A percentile compares a stretch with the other conserved stretches of the same genome.
These are phyloP conservation scores for Filosporella fistucella DNA, from an alignment of 495 filamentous ascomycete genomes.

Conservation along the genomic window DNA sequence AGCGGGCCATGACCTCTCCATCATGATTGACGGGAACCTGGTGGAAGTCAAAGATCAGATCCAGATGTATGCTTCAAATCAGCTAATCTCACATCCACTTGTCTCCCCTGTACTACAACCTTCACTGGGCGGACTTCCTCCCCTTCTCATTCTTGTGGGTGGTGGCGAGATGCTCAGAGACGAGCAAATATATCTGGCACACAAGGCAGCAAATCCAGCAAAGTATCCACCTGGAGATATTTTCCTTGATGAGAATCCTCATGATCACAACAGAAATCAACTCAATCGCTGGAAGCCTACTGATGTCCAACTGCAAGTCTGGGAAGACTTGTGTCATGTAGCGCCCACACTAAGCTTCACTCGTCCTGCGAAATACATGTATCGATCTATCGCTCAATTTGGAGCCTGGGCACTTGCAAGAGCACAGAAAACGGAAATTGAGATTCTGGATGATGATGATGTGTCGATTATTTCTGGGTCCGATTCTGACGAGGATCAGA, in stretches of 20 bases:
- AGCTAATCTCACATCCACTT: slow-evolving; percentile 77
- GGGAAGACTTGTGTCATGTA: slow-evolving; percentile 93
- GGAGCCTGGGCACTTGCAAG: slow-evolving; percentile 83
- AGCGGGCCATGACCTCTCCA: slow-evolving; percentile 39
- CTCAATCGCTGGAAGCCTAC: slow-evolving; percentile 70
- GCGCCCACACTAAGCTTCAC: slow-evolving; percentile 88
- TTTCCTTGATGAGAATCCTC: slow-evolving; percentile 43
- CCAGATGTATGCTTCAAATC: slow-evolving; percentile 90
- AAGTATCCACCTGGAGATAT: slow-evolving; percentile 65
- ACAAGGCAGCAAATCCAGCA: slow-evolving; percentile 82
- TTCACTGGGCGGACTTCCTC: slow-evolving; percentile 82
- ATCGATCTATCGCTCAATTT: slow-evolving; percentile 83
- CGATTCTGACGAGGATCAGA: slow-evolving; percentile 38
- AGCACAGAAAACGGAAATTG: slow-evolving; percentile 73
- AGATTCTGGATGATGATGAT: slow-evolving; percentile 73
- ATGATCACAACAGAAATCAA: slow-evolving; percentile 53
- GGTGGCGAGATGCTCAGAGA: slow-evolving; percentile 86
- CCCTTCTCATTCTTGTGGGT: slow-evolving; percentile 78
- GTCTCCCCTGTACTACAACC: slow-evolving; percentile 85
- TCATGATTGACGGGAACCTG: slow-evolving; percentile 63
- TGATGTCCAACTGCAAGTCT: slow-evolving; percentile 92
- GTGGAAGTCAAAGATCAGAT: slow-evolving; percentile 86
- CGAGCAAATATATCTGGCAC: slow-evolving; percentile 91
- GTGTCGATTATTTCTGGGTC: slow-evolving; percentile 67
- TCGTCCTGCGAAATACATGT: slow-evolving; percentile 92